phyloP scores from a whole-genome alignment of 768 basidiomycete genomes.

The Mycena venus region DNA sequence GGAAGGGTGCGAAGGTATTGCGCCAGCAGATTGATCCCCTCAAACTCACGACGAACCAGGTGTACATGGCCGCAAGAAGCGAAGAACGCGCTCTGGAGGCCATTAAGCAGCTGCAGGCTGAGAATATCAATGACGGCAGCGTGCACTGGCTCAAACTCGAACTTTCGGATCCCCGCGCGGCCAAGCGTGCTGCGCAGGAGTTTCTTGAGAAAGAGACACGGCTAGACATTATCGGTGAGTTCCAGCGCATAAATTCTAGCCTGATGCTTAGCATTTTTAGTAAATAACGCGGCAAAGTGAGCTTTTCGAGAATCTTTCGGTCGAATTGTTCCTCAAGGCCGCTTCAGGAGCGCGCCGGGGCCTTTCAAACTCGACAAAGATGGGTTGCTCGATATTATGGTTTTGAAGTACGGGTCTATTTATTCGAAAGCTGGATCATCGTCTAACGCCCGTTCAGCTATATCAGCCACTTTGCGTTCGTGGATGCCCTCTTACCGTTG shows the following conservation, averaged over 20 bases:
- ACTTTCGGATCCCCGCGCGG: conserved; percentile 50
- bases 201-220: conserved; percentile 54
- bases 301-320: not conserved
- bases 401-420: conserved; percentile 29
- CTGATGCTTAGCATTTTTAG: conserved; percentile 19
- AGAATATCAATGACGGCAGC: conserved; percentile 46
- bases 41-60: not conserved
- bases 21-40: not conserved
- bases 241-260: not conserved
- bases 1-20: conserved; percentile 57
- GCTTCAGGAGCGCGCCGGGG: not conserved
- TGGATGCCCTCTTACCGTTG: conserved; percentile 61
- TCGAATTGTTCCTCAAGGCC: not conserved
- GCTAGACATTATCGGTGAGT: conserved; percentile 58
- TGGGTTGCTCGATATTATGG: conserved; percentile 32
- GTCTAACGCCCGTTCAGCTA: conserved; percentile 47
- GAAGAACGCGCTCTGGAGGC: conserved; percentile 47
- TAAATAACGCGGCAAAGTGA: conserved; percentile 41
- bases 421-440: not conserved
- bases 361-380: conserved; percentile 22
- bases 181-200: conserved; percentile 49
- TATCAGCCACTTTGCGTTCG: conserved; percentile 62
- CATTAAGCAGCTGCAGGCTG: conserved; percentile 48
- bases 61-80: conserved; percentile 49
- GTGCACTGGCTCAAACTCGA: conserved; percentile 55